Conservation (phyloP, 2,329 filamentous ascomycete genomes). For the Hypomyces rosellus region DNA sequence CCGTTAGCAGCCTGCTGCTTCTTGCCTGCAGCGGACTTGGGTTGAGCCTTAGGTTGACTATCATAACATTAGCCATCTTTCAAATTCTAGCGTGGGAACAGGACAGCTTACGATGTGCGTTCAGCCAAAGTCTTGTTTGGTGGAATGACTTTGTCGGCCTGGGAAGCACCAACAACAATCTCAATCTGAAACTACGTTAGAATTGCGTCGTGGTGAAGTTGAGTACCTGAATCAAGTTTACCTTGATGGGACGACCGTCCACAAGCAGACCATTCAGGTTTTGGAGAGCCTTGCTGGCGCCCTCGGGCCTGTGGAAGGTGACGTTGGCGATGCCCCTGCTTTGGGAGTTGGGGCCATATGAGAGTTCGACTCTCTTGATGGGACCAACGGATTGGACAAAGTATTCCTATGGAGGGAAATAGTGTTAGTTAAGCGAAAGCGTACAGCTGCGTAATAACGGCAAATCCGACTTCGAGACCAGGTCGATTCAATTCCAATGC, state of each 20-base stretch:
- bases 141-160: constrained; percentile 60
- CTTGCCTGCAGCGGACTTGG: constrained; percentile 71
- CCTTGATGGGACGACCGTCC: constrained; percentile 86
- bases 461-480: constrained; percentile 26
- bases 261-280: constrained; percentile 84
- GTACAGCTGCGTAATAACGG: constrained; percentile 19
- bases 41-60: constrained; percentile 44
- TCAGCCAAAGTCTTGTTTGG: constrained; percentile 69
- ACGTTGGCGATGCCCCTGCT: constrained; percentile 92
- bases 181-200: constrained; percentile 60
- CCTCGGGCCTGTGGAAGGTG: constrained; percentile 73
- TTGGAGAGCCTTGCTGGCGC: constrained; percentile 76
- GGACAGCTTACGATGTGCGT: constrained; percentile 59
- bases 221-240: constrained; percentile 25
- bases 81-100: not conserved
- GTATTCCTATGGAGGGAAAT: constrained; percentile 77
- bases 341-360: constrained; percentile 85
- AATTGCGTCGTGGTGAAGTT: not conserved
- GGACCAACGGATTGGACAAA: constrained; percentile 81
- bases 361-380: constrained; percentile 85
- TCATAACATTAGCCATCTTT: not conserved
- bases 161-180: constrained; percentile 74
- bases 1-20: constrained; percentile 50
- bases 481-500: constrained; percentile 23
- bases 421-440: constrained; percentile 57